phyloP scores from a whole-genome alignment of 306 rosid species.

The Cicer cuneatum region DNA sequence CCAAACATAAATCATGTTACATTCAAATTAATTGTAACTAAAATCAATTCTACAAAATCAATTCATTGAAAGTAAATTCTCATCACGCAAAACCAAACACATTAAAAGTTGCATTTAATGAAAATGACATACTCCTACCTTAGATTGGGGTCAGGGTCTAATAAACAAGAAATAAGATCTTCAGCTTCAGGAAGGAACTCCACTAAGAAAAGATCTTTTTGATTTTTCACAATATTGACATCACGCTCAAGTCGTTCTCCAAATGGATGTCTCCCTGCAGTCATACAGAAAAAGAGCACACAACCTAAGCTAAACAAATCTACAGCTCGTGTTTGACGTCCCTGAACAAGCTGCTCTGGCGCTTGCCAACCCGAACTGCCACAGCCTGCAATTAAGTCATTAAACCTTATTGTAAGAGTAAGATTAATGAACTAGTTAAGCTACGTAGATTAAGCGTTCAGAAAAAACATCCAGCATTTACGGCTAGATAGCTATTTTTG shows the following conservation, averaged over 20 bases:
- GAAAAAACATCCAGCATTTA: not conserved
- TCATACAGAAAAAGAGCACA: slow-evolving; percentile 78
- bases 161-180: slow-evolving; percentile 69
- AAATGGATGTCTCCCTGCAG: slow-evolving; percentile 89
- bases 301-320: slow-evolving; percentile 90
- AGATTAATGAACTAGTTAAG: slow-evolving; percentile 16
- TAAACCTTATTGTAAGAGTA: slow-evolving; percentile 25
- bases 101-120: not conserved
- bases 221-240: slow-evolving; percentile 71
- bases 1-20: no score
- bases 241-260: slow-evolving; percentile 89
- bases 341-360: slow-evolving; percentile 79
- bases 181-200: slow-evolving; percentile 78
- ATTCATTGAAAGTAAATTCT: no score
- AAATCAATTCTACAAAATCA: no score
- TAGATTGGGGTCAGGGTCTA: slow-evolving; percentile 63
- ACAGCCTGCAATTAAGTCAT: slow-evolving; percentile 59
- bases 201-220: slow-evolving; percentile 65
- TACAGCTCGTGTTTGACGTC: slow-evolving; percentile 88
- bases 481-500: no score
- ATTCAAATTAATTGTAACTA: no score
- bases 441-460: not conserved
- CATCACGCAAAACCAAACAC: no score
- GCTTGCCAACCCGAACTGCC: slow-evolving; percentile 99
- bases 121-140: slow-evolving; percentile 54